A percentile compares a stretch with the other conserved stretches of the same genome.
These are phyloP conservation scores for Phaffia tasmanica DNA, from an alignment of 768 basidiomycete species.

Conservation along the genomic window DNA sequence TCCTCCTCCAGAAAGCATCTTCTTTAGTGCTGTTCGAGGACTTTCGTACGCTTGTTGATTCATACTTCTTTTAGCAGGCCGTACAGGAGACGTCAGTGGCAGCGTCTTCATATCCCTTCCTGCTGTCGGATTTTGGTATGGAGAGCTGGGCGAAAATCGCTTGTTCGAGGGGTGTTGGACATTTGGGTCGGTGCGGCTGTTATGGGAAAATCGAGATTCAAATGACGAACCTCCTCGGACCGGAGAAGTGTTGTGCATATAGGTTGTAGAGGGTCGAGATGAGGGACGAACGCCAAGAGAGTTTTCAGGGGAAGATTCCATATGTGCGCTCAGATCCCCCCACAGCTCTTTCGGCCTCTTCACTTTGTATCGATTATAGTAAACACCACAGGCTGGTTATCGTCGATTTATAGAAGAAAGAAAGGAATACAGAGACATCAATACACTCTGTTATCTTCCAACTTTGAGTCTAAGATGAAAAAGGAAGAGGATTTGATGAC, in stretches of 20 bases:
- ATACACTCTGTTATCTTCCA: too few species aligned
- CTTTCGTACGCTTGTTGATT: constrained; percentile 1
- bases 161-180: background rate
- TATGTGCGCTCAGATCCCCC: background rate
- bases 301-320: constrained; percentile 2
- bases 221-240: too few species aligned
- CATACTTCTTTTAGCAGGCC: background rate
- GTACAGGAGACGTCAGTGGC: constrained; percentile 3
- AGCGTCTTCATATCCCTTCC: constrained; percentile 1
- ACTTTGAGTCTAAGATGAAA: too few species aligned
- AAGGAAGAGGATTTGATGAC: background rate
- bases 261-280: too few species aligned
- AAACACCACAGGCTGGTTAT: constrained; percentile 14
- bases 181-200: background rate
- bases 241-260: too few species aligned
- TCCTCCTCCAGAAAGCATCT: constrained; percentile 20
- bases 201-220: too few species aligned
- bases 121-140: background rate
- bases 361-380: constrained; percentile 20
- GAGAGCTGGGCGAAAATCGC: background rate
- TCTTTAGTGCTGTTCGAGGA: constrained; percentile 20
- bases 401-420: background rate
- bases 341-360: constrained; percentile 19
- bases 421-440: background rate
- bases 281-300: background rate